Conservation (phyloP, 352 stramenopile species). For the Blastocystis sp. region DNA sequence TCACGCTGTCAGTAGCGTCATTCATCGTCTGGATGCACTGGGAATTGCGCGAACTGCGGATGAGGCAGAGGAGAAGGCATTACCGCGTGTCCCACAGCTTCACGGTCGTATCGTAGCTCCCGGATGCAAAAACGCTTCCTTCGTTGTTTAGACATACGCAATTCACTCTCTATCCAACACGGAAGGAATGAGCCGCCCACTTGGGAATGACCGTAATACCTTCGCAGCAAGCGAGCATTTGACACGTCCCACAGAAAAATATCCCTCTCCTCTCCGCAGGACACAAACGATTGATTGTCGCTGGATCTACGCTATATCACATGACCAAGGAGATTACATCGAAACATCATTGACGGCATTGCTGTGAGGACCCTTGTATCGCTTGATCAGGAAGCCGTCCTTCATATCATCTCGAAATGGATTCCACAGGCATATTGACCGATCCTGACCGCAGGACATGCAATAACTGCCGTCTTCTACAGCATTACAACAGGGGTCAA, state of each 20-base stretch:
- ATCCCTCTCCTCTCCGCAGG: constrained; percentile 61
- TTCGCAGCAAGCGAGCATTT: constrained; percentile 27
- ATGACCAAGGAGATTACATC: constrained; percentile 1
- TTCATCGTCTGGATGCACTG: constrained; percentile 57
- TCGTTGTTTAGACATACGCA: constrained; percentile 42
- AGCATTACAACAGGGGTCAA: not conserved
- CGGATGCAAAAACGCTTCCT: constrained; percentile 50
- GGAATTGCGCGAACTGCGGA: constrained; percentile 10
- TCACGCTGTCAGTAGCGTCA: constrained; percentile 44
- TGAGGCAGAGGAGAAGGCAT: not conserved
- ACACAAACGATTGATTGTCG: constrained; percentile 62
- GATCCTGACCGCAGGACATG: constrained; percentile 65
- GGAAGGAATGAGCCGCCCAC: not conserved
- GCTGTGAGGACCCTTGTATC: constrained; percentile 66
- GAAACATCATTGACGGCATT: constrained; percentile 67
- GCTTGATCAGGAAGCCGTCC: constrained; percentile 69
- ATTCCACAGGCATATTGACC: constrained; percentile 69
- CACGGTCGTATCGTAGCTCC: constrained; percentile 65
- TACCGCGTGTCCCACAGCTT: constrained; percentile 47
- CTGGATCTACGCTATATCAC: constrained; percentile 3
- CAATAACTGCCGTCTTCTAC: constrained; percentile 69
- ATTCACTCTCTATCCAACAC: constrained; percentile 28
- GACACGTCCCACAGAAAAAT: constrained; percentile 65
- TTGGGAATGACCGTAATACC: constrained; percentile 68
- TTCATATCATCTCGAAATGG: constrained; percentile 67